Base-by-base conservation (phyloP, 2,329 filamentous ascomycete genomes). In the Bertia moriformis region DNA sequence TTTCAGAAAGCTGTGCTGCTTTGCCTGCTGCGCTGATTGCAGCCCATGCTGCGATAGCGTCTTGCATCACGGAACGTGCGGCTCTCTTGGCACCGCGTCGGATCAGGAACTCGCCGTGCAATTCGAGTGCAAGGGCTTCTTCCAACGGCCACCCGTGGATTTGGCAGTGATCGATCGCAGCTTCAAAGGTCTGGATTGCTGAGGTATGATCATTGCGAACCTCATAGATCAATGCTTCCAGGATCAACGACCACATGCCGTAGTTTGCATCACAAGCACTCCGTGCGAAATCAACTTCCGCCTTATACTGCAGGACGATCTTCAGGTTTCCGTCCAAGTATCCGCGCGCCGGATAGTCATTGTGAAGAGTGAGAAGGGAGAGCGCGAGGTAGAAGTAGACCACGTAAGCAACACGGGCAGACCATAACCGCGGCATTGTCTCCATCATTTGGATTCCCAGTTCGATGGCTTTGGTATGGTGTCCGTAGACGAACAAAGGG, bases 21-120 rank as follows among this genome's bases (percentile, higher is more conserved):
- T 78, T 78, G 7, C 73, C 75, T 42, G 57, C 59, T 1, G 73
- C 74, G 27, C 69, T 67, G 36, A 77, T 65, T 13, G 67, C 61
- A 36, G 68, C 63, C 56, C 77, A 80, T 5, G 69, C 67, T 10
- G 69, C 64, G 37, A 78, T 67, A 17, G 67, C 63, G 42, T 78
- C 71, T 41, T 69, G 65, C 19, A 78, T 54, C 24, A 74, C 62
- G 36, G 67, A 64, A 40, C 71, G 65, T 37, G 73, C 75, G 14
- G 73, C 70, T 43, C 74, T 54, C 40, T 68, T 68, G 4, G 72
- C 70, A 30, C 73, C 73, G 43, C 66, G 64, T 12, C 71, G 60
- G 20, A 73, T 55, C 15, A 76, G 52, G 49, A 67, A 78, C 38
- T 75, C 72, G 55, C 62, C 72, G 46, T 78, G 75, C n/a, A 78